Percentiles rank a stretch among this genome's conserved stretches.
Conservation (phyloP, 768 basidiomycete species). For the Gymnopilus junonius region DNA sequence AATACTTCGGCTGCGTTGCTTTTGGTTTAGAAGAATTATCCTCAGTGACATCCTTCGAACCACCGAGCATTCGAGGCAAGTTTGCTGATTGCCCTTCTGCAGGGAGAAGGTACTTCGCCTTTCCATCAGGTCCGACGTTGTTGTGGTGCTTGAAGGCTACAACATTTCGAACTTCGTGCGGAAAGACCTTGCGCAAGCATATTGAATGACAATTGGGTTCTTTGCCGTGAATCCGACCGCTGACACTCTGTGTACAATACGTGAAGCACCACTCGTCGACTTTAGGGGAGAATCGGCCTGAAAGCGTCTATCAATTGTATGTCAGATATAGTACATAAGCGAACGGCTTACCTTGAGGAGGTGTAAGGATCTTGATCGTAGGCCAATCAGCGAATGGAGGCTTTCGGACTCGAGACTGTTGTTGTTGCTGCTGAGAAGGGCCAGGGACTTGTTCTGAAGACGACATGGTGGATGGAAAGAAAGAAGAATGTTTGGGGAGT, state of each 20-base stretch:
- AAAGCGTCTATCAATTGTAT: constrained; percentile 8
- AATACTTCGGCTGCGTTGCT: constrained; percentile 53
- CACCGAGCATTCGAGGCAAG: constrained; percentile 49
- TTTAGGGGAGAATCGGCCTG: constrained; percentile 61
- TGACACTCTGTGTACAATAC: constrained; percentile 62
- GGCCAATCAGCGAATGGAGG: constrained; percentile 52
- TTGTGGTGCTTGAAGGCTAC: constrained; percentile 49
- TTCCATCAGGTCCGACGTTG: constrained; percentile 45
- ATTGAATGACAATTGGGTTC: constrained; percentile 62
- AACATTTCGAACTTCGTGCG: constrained; percentile 65
- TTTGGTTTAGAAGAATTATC: constrained; percentile 26
- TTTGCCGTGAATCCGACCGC: constrained; percentile 51
- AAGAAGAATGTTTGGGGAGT: constrained; percentile 16
- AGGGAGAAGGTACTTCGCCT: constrained; percentile 64
- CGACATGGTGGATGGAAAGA: constrained; percentile 29
- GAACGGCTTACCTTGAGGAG: constrained; percentile 47
- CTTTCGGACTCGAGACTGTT: constrained; percentile 35
- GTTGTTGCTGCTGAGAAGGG: constrained; percentile 32
- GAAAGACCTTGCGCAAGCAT: constrained; percentile 68
- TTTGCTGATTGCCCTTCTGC: constrained; percentile 63
- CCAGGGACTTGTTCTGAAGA: constrained; percentile 32
- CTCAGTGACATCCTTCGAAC: constrained; percentile 40
- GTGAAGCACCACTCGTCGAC: constrained; percentile 70
- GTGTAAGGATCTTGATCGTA: constrained; percentile 57
- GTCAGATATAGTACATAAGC: background rate